Evolutionary conservation across 768 basidiomycete species (phyloP), one percentile per base, ranked within the genome.

Genomic region (Pholiota microspora): DNA sequence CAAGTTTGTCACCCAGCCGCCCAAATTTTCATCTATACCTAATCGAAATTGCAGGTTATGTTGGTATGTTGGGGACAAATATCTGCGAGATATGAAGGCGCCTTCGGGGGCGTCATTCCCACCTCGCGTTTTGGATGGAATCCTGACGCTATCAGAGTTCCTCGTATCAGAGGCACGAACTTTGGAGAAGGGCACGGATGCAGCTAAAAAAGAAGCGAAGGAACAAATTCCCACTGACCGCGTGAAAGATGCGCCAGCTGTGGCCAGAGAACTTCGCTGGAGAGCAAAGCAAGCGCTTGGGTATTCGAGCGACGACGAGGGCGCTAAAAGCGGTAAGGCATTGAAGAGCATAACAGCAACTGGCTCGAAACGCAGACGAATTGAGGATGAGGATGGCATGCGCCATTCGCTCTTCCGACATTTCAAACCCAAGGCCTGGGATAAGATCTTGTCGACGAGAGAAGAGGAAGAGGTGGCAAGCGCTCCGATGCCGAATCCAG

Each of bases 11-110:
- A n/a, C n/a, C n/a, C n/a, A n/a, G n/a, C n/a, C n/a, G n/a, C n/a
- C n/a, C n/a, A n/a, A 66, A 23, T 52, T 4, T 18, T 55, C 7
- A 24, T 31, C 10, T 18, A 48, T 45, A 9, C 47, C 12, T n/a
- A n/a, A n/a, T n/a, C n/a, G n/a, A n/a, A n/a, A n/a, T n/a, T n/a
- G 9, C 57, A 94, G 92, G 69, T 77, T 96, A 16, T 92, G 89
- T 59, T 95, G 92, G 93, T 95, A 94, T 64, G 88, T 89, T 10
- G 93, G 84, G 2, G 90, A 94, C 61, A 88, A 85, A 62, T 88
- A 87, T 67, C 72, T 88, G 45, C 80, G 85, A 35, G 88, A 91
- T 58, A 70, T 96, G 29, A 87, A 83, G 66, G 72, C 77, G 29
- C 74, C 76, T 16, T 59, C 68, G 13, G 71, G 70, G 16, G 59